A percentile compares a stretch with the other conserved stretches of the same genome.
Conservation (phyloP, 208 protist genomes). For the Entamoeba moshkovskii region DNA sequence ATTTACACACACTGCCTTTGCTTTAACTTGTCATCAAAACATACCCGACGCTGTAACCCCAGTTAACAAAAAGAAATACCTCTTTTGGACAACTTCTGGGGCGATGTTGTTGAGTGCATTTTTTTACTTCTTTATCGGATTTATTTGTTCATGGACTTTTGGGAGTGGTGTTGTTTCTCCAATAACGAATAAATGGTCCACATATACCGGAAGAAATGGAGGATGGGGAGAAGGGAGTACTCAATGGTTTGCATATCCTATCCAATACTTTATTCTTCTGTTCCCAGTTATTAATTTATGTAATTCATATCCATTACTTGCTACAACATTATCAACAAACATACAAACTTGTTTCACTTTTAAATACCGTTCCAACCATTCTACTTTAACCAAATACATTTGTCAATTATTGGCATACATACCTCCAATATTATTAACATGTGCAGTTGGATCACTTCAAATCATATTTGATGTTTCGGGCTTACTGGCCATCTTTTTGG, state of each 20-base stretch:
- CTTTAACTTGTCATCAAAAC: background rate
- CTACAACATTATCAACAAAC: background rate
- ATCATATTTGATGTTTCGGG: background rate
- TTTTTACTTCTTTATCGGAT: background rate
- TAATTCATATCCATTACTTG: background rate
- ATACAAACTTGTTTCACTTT: background rate
- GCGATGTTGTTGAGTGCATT: background rate
- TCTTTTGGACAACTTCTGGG: background rate
- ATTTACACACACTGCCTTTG: background rate
- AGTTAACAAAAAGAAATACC: background rate
- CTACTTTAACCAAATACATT: background rate
- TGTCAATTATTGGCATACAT: background rate
- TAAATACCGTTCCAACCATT: background rate
- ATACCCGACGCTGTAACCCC: background rate
- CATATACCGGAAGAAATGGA: background rate
- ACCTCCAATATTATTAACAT: background rate
- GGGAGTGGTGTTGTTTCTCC: background rate
- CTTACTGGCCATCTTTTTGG: background rate
- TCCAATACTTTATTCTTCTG: background rate
- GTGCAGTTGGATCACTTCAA: background rate
- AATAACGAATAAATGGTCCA: background rate
- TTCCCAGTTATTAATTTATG: background rate
- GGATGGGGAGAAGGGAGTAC: background rate
- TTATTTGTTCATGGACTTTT: background rate
- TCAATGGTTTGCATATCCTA: background rate